Evolutionary conservation across 108 stramenopile genomes (phyloP).

Genomic region (Fragilaria crotonensis): DNA sequence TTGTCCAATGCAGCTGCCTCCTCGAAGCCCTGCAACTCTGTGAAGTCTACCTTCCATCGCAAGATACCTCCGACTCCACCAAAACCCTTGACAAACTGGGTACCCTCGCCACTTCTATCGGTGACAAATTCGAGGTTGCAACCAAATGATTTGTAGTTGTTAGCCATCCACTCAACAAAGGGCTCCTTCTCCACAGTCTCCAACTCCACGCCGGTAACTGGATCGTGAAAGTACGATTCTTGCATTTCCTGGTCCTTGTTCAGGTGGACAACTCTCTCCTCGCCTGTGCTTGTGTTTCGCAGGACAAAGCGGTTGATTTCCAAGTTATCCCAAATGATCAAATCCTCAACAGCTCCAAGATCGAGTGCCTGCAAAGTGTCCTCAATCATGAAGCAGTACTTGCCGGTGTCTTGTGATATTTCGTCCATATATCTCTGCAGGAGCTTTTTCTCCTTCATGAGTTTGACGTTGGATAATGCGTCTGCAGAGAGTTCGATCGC

Average conservation of each 20-base stretch:
- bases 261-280: constrained; percentile 82
- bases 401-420: constrained; percentile 97
- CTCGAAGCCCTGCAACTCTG: constrained; percentile 70
- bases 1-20: constrained; percentile 50
- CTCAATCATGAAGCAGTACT: constrained; percentile 98
- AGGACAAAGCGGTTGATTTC: constrained; percentile 76
- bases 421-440: constrained; percentile 98
- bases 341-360: constrained; percentile 95
- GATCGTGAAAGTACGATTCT: constrained; percentile 80
- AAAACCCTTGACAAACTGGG: constrained; percentile 98
- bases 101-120: constrained; percentile 93
- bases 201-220: constrained; percentile 86
- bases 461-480: constrained; percentile 92
- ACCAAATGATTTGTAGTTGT: constrained; percentile 96
- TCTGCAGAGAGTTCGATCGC: constrained; percentile 96
- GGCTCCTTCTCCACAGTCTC: constrained; percentile 87
- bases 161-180: constrained; percentile 97
- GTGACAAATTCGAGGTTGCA: constrained; percentile 98
- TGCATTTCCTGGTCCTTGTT: constrained; percentile 87
- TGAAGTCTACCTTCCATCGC: constrained; percentile 97
- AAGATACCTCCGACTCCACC: constrained; percentile 98
- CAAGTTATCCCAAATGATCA: constrained; percentile 96
- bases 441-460: constrained; percentile 98
- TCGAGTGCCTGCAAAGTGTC: constrained; percentile 98
- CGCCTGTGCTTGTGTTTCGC: constrained; percentile 77